Evolutionary conservation across 768 basidiomycete species (phyloP), one percentile per base, ranked within the genome.

Genomic region (Tricholoma sp.): DNA sequence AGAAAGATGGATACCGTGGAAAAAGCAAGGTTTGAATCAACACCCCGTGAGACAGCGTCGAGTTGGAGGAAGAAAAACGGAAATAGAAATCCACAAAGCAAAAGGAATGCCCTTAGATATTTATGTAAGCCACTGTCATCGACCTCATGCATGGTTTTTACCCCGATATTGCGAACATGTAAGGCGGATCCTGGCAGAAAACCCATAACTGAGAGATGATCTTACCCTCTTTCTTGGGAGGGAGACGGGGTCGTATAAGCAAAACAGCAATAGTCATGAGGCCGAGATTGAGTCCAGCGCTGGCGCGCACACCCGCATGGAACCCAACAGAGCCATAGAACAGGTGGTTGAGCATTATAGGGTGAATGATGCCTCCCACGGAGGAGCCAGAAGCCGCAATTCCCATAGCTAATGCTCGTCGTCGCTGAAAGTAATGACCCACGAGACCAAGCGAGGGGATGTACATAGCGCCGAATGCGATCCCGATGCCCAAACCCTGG

Each of bases 41-140:
- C 69, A 1, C 78, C 77, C 54, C 80, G 79, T 34, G 72, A 67
- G 19, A 80, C 70, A 0, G 83, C 75, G 57, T 79, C 76, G 11
- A 85, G 67, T 60, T 86, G 85, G 8, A 85, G 61, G 63, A 79
- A 85, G 67, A 81, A 84, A 18, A 82, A 69, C 0, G 83, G 82
- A 43, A 74, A 80, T 56, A 74, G 82, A 19, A 80, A 61, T 5
- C 76, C 79, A 2, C 64, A 59, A 4, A 75, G 58, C 16, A 74
- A 68, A 46, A 71, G 60, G n/a, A 72, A 60, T 12, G 72, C 70
- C 21, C 76, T 78, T n/a, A 18, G 27, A 54, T 16, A 24, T 27
- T 21, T 27, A 5, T 27, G 24, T 27, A 9, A 11, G 16, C 16
- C 10, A 52, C 41, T 46, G 4, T 35, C 14, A 41, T 45, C 24